Evolutionary conservation across 2,329 filamentous ascomycete genomes (phyloP), one percentile per base, ranked within the genome.

Genomic region (Orbilia oligospora): DNA sequence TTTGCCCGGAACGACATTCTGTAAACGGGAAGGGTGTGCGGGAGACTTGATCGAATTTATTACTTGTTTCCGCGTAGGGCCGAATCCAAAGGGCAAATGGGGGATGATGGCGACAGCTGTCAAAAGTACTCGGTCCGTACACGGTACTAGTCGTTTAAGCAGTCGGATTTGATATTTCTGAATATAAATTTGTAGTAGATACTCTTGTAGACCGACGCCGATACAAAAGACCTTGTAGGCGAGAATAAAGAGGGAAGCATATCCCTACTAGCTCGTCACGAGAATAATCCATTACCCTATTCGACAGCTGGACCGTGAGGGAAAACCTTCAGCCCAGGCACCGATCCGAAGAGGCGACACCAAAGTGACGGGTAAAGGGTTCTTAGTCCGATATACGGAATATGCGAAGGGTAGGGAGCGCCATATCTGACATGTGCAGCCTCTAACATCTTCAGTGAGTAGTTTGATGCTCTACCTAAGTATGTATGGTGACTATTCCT

Each of bases 1-100:
- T 71, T 49, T 41, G 61, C 36, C 75, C 75, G 75, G 75, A 78
- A 78, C 68, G 68, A 78, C 75, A 72, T 78, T 72, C 75, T 78
- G 61, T 48, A 78, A 78, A 56, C 63, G 63, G 73, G 73, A 71
- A 68, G 51, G 53, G 36, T 30, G 56, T 51, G 61, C 51, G 61
- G 68, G 68, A 71, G 44, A 33, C 18, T 66, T 68, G 33, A 41
- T 66, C 8, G 38, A 44, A 18, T 18, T 48, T 49, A 53, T 30
- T 56, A 51, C 48, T 51, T n/a, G 48, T 51, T 56, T 75, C 71
- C 64, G 71, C 64, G 48, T 30, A 75, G 63, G 71, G 22, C 71
- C 70, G 69, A 67, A 73, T 66, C 49, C 61, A 73, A 67, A 73
- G 58, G 70, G 61, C 63, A 61, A 51, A 51, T 14, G 12, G 8